phyloP scores from a whole-genome alignment of 495 filamentous ascomycete species.

The Trichoderma virens region DNA sequence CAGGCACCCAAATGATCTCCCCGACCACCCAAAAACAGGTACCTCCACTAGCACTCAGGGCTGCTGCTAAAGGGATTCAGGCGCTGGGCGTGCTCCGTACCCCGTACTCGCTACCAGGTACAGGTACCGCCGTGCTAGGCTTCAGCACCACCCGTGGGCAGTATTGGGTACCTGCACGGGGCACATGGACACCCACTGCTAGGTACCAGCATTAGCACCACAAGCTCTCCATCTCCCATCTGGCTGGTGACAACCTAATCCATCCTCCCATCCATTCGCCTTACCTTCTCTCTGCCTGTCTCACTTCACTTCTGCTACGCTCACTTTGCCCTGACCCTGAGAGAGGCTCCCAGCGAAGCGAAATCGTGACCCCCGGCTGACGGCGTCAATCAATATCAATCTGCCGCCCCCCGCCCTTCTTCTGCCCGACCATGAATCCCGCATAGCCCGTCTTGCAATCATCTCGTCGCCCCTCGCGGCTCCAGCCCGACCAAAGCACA shows the following conservation, averaged over 20 bases:
- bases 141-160: not conserved
- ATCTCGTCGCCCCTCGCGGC: not conserved
- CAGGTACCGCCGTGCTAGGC: not conserved
- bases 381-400: not conserved
- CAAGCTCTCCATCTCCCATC: not conserved
- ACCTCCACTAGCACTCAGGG: no score
- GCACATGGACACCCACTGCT: no score
- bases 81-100: not conserved
- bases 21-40: no score
- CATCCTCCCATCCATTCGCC: no score
- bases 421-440: not conserved
- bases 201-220: no score
- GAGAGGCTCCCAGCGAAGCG: not conserved
- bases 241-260: not conserved
- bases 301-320: not conserved
- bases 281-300: not conserved
- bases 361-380: not conserved
- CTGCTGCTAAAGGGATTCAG: not conserved
- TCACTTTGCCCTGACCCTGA: not conserved
- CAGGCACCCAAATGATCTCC: no score
- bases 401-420: not conserved
- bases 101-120: not conserved
- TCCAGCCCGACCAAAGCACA: not conserved
- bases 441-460: not conserved
- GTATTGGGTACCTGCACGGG: not conserved